These are phyloP conservation scores for Neckera pumila DNA, from an alignment of 225 moss, liverwort and hornwort species.

Conservation along the genomic window DNA sequence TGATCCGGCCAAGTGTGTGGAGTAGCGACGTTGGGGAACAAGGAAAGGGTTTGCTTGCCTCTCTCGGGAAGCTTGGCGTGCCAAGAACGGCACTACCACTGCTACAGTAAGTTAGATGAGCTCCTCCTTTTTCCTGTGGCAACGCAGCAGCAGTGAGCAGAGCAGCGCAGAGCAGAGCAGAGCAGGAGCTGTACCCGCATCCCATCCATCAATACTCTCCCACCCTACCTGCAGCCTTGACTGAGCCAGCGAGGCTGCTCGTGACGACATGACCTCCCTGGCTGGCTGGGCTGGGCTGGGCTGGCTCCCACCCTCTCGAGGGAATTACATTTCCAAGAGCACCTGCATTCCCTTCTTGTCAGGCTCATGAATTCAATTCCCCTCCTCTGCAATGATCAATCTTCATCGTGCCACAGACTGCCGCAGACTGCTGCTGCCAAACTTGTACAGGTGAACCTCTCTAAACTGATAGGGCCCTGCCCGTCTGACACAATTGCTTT, in stretches of 20 bases:
- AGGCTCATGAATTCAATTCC: constrained; percentile 19
- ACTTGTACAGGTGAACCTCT: no score
- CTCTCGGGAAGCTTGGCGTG: no score
- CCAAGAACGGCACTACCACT: no score
- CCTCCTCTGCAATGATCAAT: constrained; percentile 18
- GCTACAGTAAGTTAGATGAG: no score
- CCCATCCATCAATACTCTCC: background rate
- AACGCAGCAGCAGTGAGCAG: background rate
- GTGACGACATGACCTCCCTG: background rate
- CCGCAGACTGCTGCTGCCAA: background rate
- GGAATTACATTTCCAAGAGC: constrained; percentile 15
- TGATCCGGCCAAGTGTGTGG: no score
- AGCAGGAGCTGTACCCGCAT: background rate
- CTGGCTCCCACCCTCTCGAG: background rate
- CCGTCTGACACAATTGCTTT: no score
- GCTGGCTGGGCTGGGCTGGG: no score
- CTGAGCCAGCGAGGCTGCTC: background rate
- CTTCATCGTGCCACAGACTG: background rate
- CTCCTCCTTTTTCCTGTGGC: background rate
- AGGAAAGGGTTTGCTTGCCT: no score
- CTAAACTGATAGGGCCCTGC: no score
- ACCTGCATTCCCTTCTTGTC: constrained; percentile 24
- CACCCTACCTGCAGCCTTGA: background rate
- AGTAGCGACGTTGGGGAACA: no score
- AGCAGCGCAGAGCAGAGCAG: background rate